Evolutionary conservation across 1,284 basidiomycete genomes (phyloP).

Genomic region (Termitomyces sp.): DNA sequence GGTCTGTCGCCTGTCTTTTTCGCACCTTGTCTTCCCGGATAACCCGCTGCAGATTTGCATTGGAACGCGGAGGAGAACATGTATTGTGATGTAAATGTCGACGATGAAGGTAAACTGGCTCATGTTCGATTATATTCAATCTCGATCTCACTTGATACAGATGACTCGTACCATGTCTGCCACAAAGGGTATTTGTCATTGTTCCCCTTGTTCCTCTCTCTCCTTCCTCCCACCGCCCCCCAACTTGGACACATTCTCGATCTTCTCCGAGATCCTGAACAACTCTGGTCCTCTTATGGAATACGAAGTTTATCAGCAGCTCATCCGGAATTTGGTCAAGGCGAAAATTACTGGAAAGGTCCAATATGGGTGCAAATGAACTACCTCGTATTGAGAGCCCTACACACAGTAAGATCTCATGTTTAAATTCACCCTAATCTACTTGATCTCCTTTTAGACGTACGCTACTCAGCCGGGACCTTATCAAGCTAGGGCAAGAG

Average conservation of each 20-base stretch:
- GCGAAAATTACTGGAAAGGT: constrained; percentile 95
- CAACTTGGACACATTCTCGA: constrained; percentile 79
- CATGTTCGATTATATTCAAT: neutral
- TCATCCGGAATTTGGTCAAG: constrained; percentile 84
- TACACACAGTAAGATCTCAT: constrained; percentile 57
- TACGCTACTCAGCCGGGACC: constrained; percentile 82
- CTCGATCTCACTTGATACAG: constrained; percentile 34
- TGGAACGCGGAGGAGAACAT: constrained; percentile 87
- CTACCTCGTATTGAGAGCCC: constrained; percentile 76
- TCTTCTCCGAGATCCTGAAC: constrained; percentile 70
- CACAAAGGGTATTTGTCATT: constrained; percentile 90
- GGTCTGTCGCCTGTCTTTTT: constrained; percentile 39
- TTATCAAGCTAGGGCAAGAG: constrained; percentile 63
- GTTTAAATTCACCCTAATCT: constrained; percentile 1
- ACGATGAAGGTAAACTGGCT: constrained; percentile 62
- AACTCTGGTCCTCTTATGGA: constrained; percentile 89
- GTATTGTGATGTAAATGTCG: constrained; percentile 89
- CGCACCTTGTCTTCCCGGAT: neutral
- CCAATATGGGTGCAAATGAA: constrained; percentile 98
- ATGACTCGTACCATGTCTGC: constrained; percentile 87
- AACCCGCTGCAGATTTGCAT: constrained; percentile 65
- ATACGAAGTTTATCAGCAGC: constrained; percentile 81
- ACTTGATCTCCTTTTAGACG: constrained; percentile 40
- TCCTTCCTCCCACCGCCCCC: constrained; percentile 72
- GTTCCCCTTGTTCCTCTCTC: constrained; percentile 84